Conservation (phyloP, 345 rosid genomes). For the Moricandia arvensis region DNA sequence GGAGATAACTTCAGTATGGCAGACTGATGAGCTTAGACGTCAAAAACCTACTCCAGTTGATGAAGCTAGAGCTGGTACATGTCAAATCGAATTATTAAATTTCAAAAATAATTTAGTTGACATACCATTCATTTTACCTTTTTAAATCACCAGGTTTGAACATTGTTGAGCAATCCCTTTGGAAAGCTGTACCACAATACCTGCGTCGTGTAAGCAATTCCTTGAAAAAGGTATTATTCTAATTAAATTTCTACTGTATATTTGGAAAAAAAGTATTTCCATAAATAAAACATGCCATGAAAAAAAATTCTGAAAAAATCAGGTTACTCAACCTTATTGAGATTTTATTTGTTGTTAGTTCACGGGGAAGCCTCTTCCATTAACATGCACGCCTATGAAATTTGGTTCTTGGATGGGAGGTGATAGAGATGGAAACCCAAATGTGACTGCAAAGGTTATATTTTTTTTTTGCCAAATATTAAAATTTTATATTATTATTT, state of each 20-base stretch:
- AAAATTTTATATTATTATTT: constrained; percentile 34
- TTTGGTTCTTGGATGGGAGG: constrained; percentile 99
- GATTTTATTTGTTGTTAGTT: constrained; percentile 41
- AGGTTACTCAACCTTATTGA: constrained; percentile 1
- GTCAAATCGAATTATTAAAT: background rate
- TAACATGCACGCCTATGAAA: constrained; percentile 85
- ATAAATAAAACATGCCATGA: background rate
- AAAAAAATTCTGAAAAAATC: background rate
- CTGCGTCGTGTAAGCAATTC: constrained; percentile 92
- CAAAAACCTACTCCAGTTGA: constrained; percentile 92
- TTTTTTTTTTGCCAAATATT: background rate
- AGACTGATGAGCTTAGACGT: constrained; percentile 96
- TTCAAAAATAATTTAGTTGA: background rate
- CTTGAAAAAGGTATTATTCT: constrained; percentile 61
- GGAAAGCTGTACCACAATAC: constrained; percentile 93
- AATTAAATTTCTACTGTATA: background rate
- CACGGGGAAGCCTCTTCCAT: constrained; percentile 82
- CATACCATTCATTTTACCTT: background rate
- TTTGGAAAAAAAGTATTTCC: background rate
- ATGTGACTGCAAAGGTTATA: constrained; percentile 83
- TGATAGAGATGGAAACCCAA: constrained; percentile 97
- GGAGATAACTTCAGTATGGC: constrained; percentile 92
- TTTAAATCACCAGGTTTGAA: constrained; percentile 56
- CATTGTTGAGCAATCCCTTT: constrained; percentile 97
- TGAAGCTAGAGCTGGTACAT: constrained; percentile 88